Percentiles rank a stretch among this genome's conserved stretches.
These are phyloP conservation scores for Pseudocercospora fijiensis DNA, from an alignment of 2,329 filamentous ascomycete species.

Conservation along the genomic window DNA sequence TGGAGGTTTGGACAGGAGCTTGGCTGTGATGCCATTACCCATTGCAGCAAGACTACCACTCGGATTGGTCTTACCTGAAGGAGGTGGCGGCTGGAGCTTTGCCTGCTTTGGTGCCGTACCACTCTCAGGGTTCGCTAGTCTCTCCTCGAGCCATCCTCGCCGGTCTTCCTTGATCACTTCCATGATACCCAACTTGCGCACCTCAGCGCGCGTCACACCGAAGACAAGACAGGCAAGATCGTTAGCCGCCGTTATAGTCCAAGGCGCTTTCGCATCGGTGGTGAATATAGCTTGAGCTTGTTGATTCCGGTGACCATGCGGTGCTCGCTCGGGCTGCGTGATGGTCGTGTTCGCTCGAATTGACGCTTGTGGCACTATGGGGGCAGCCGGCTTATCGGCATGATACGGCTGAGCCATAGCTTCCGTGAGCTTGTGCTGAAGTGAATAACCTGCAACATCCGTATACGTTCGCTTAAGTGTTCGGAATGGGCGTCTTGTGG, in stretches of 20 bases:
- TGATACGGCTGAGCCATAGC: conserved; percentile 79
- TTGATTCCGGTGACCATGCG: conserved; percentile 84
- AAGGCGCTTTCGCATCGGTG: conserved; percentile 84
- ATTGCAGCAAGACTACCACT: conserved; percentile 56
- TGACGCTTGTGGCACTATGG: conserved; percentile 36
- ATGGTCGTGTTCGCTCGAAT: conserved; percentile 37
- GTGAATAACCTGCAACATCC: conserved; percentile 69
- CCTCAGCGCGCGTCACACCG: conserved; percentile 94
- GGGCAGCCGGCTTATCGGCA: conserved; percentile 52
- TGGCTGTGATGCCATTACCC: conserved; percentile 82
- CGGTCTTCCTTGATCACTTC: conserved; percentile 91
- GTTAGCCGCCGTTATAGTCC: conserved; percentile 95
- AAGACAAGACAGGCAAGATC: conserved; percentile 97
- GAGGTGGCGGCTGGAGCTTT: conserved; percentile 24
- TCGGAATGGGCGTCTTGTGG: conserved; percentile 46
- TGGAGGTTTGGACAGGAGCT: conserved; percentile 78
- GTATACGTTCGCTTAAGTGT: conserved; percentile 81
- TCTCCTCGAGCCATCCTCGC: conserved; percentile 83
- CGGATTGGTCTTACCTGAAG: conserved; percentile 40
- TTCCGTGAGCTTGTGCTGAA: conserved; percentile 83
- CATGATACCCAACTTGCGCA: conserved; percentile 89
- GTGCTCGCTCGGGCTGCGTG: conserved; percentile 44
- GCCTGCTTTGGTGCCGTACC: conserved; percentile 26
- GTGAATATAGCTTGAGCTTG: conserved; percentile 98
- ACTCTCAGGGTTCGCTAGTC: conserved; percentile 65